These are phyloP conservation scores for Alloteropsis semialata DNA, from an alignment of 176 grass and related monocot species.

Conservation along the genomic window DNA sequence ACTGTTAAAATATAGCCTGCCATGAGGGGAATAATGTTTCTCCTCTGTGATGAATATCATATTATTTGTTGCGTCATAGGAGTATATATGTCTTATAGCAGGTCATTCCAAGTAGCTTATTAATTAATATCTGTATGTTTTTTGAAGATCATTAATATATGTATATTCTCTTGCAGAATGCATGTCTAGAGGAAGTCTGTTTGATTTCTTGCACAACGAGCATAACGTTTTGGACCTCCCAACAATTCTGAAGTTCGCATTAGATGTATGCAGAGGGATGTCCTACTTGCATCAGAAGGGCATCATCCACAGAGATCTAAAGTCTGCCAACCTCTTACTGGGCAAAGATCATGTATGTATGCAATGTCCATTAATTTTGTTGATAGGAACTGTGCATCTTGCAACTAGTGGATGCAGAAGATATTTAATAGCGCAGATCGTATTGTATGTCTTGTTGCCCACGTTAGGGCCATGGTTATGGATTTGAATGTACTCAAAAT, in stretches of 20 bases:
- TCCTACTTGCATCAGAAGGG: conserved; percentile 66
- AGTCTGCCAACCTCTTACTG: conserved; percentile 70
- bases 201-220: conserved; percentile 63
- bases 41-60: not conserved
- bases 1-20: not conserved
- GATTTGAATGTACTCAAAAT: not conserved
- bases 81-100: not conserved
- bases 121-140: conserved; percentile 27
- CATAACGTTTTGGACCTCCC: conserved; percentile 48
- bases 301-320: conserved; percentile 80
- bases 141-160: conserved; percentile 21
- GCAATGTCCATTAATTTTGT: not conserved
- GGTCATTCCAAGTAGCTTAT: not conserved
- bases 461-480: not conserved
- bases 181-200: conserved; percentile 72
- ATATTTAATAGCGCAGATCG: not conserved
- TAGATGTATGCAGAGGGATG: conserved; percentile 71
- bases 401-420: not conserved
- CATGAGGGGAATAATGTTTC: not conserved
- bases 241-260: conserved; percentile 59
- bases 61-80: not conserved
- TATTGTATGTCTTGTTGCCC: not conserved
- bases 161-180: conserved; percentile 52
- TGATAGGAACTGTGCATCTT: not conserved
- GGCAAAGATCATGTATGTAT: conserved; percentile 65